These are phyloP conservation scores for Geopyxis carbonaria DNA, from an alignment of 495 filamentous ascomycete genomes.

Conservation along the genomic window DNA sequence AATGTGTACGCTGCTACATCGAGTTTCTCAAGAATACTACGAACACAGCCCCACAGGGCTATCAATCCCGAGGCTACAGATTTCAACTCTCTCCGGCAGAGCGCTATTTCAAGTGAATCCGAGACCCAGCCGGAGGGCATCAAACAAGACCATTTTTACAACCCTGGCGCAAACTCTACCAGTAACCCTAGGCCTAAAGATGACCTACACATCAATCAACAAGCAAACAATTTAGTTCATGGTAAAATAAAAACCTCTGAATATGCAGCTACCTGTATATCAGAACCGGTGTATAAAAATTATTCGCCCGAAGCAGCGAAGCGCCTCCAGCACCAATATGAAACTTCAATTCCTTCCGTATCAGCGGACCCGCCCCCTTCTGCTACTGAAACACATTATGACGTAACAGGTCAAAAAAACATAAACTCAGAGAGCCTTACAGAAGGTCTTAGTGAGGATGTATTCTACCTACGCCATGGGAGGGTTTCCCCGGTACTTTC, in stretches of 20 bases:
- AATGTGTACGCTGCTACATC: slow-evolving; percentile 65
- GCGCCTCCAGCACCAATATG: slow-evolving; percentile 35
- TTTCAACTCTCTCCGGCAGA: too few relatives aligned
- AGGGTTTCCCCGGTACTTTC: slow-evolving; percentile 34
- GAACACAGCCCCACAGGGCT: too few relatives aligned
- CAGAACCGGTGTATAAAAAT: too few relatives aligned
- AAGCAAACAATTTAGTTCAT: too few relatives aligned
- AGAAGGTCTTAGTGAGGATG: slow-evolving; percentile 38
- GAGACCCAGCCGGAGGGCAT: slow-evolving; percentile 23
- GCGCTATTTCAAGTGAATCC: slow-evolving; percentile 26
- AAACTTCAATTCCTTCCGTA: slow-evolving; percentile 38
- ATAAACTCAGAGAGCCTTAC: slow-evolving; percentile 17
- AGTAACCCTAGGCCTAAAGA: too few relatives aligned
- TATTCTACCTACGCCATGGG: slow-evolving; percentile 38
- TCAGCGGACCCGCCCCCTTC: slow-evolving; percentile 27
- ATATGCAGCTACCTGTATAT: too few relatives aligned
- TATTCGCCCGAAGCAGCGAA: slow-evolving; percentile 29
- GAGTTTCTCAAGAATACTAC: too few relatives aligned
- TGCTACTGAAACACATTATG: not conserved
- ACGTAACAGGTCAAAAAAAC: not conserved
- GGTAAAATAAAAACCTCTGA: too few relatives aligned
- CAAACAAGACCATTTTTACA: slow-evolving; percentile 33
- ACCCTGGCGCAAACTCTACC: slow-evolving; percentile 24
- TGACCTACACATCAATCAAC: too few relatives aligned
- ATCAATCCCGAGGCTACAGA: too few relatives aligned